These are phyloP conservation scores for Aspergillus latus DNA, from an alignment of 2,329 filamentous ascomycete genomes.

Conservation along the genomic window DNA sequence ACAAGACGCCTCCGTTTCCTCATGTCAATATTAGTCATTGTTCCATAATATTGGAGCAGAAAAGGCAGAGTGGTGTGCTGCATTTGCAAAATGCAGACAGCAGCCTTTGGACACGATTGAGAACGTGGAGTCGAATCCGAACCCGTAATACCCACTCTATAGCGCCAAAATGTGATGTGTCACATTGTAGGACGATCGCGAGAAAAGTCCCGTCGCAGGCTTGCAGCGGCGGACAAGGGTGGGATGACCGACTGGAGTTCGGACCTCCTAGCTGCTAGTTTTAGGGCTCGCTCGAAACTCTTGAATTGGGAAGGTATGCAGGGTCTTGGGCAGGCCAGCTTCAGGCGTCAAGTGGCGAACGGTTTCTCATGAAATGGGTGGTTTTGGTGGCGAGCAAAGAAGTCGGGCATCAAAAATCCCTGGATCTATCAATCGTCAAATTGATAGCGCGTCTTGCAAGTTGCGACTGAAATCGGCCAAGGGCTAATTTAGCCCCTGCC, in stretches of 20 bases:
- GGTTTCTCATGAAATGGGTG: neutral
- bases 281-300: neutral
- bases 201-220: neutral
- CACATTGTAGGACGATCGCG: neutral
- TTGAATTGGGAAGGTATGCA: neutral
- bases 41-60: neutral
- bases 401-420: constrained; percentile 5
- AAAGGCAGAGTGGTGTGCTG: neutral
- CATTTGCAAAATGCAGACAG: neutral
- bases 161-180: constrained; percentile 1
- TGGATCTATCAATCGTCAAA: constrained; percentile 15
- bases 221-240: neutral
- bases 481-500: constrained; percentile 18
- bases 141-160: neutral
- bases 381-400: neutral
- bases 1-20: neutral
- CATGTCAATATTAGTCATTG: neutral
- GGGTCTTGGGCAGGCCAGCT: neutral
- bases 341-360: constrained; percentile 1
- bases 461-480: constrained; percentile 1
- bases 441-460: constrained; percentile 17
- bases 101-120: neutral
- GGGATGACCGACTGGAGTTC: neutral
- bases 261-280: neutral
- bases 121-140: neutral